Evolutionary conservation across 2,329 filamentous ascomycete species (phyloP).

Genomic region (Corniculantispora saksenae): DNA sequence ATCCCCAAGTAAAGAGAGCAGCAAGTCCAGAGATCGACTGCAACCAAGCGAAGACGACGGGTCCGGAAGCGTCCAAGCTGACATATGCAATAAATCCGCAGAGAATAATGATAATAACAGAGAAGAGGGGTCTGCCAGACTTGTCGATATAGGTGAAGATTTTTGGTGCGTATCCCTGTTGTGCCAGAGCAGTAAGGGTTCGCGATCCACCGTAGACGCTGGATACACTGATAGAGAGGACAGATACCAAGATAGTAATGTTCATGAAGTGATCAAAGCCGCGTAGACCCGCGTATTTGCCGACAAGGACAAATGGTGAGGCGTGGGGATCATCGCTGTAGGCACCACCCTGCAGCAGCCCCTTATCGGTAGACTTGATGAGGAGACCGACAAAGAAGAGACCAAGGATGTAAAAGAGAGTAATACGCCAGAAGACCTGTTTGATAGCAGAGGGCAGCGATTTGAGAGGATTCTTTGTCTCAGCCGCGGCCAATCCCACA

Average conservation of each 20-base stretch:
- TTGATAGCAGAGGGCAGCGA: constrained; percentile 80
- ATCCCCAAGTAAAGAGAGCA: constrained; percentile 69
- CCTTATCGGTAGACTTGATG: constrained; percentile 45
- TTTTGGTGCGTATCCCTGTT: constrained; percentile 59
- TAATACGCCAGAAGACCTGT: constrained; percentile 67
- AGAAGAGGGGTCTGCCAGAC: constrained; percentile 55
- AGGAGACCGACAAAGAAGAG: constrained; percentile 55
- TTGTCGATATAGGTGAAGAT: constrained; percentile 60
- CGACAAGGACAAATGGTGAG: constrained; percentile 61
- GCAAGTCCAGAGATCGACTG: constrained; percentile 64
- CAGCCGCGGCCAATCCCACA: constrained; percentile 73
- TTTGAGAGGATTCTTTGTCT: constrained; percentile 69
- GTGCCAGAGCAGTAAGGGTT: constrained; percentile 59
- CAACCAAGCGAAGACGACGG: constrained; percentile 64
- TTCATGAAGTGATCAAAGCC: constrained; percentile 61
- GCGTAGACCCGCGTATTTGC: constrained; percentile 51
- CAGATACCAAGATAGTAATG: constrained; percentile 58
- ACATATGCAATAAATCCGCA: constrained; percentile 55
- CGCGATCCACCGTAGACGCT: constrained; percentile 61
- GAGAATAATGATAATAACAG: constrained; percentile 47
- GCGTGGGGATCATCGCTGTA: constrained; percentile 38
- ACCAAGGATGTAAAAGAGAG: constrained; percentile 55
- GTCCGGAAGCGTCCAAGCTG: constrained; percentile 45
- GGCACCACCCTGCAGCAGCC: constrained; percentile 49
- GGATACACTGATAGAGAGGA: constrained; percentile 60